A percentile compares a stretch with the other conserved stretches of the same genome.
phyloP scores from a whole-genome alignment of 371 early-diverging fungal species.

The Mucor ambiguus region DNA sequence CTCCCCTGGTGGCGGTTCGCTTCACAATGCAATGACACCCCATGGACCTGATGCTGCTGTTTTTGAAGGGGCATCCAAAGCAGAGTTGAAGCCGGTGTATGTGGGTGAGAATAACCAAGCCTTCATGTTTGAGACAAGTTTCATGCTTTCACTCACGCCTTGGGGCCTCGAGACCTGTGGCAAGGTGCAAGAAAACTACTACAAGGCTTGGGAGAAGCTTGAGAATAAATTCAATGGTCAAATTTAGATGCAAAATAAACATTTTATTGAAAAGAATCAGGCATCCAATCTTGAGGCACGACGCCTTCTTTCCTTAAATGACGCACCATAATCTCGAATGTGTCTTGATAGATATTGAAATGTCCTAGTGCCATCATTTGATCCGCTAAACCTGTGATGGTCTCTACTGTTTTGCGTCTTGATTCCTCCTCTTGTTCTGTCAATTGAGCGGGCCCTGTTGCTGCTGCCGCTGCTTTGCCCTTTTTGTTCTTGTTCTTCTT shows the following conservation, averaged over 20 bases:
- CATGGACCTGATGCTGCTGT: slow-evolving; percentile 92
- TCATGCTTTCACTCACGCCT: slow-evolving; percentile 78
- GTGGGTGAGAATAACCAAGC: slow-evolving; percentile 85
- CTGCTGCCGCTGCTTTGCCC: slow-evolving; percentile 5
- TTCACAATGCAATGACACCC: slow-evolving; percentile 87
- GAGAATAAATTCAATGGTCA: slow-evolving; percentile 52
- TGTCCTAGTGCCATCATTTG: slow-evolving; percentile 76
- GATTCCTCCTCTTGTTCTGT: slow-evolving; percentile 46
- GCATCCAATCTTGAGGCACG: slow-evolving; percentile 66
- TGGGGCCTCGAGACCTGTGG: slow-evolving; percentile 82
- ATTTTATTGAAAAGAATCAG: slow-evolving; percentile 21
- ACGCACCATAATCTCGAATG: slow-evolving; percentile 78
- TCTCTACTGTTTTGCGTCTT: slow-evolving; percentile 57
- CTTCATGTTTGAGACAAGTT: slow-evolving; percentile 95
- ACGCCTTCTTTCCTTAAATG: slow-evolving; percentile 63
- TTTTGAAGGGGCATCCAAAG: slow-evolving; percentile 75
- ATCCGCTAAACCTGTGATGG: slow-evolving; percentile 74
- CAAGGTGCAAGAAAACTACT: slow-evolving; percentile 81
- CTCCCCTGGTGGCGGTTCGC: slow-evolving; percentile 91
- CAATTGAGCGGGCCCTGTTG: background rate
- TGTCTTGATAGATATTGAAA: slow-evolving; percentile 73
- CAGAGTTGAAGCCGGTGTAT: slow-evolving; percentile 76
- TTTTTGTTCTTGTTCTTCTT: slow-evolving; percentile 64
- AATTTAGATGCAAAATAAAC: background rate
- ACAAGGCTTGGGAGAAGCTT: slow-evolving; percentile 72